phyloP scores from a whole-genome alignment of 805 yeast species.

The Saccharomycopsis sp. region DNA sequence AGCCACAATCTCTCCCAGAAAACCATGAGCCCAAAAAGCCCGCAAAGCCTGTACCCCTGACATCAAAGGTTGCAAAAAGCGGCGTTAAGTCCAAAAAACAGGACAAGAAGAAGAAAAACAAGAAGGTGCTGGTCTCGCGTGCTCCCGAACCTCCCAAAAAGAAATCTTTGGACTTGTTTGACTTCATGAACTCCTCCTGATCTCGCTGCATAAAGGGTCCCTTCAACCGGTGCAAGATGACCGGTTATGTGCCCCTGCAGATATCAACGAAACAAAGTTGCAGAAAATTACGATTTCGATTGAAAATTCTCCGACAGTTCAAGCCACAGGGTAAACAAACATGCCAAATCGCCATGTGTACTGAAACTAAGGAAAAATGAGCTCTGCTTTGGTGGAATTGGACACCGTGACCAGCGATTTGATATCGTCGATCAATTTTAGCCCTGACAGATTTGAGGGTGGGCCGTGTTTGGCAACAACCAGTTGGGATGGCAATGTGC shows the following conservation, averaged over 20 bases:
- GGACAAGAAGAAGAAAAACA: not conserved
- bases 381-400: slow-evolving; percentile 8
- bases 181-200: slow-evolving; percentile 5
- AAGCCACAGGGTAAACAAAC: too few species aligned
- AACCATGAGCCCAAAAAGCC: not conserved
- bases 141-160: slow-evolving; percentile 3
- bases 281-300: too few species aligned
- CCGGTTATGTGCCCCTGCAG: not conserved
- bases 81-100: not conserved
- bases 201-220: too few species aligned
- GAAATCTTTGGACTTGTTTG: slow-evolving; percentile 4
- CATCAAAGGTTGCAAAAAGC: not conserved
- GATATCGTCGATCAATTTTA: slow-evolving; percentile 15
- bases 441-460: not conserved
- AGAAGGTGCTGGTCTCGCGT: not conserved
- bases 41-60: not conserved
- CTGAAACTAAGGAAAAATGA: not conserved
- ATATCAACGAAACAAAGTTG: too few species aligned
- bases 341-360: too few species aligned
- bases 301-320: not conserved
- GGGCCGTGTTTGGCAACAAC: slow-evolving; percentile 3
- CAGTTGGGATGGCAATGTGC: slow-evolving; percentile 15
- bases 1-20: not conserved
- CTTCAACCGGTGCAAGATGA: too few species aligned
- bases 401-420: slow-evolving; percentile 7